Conservation (phyloP, 2,329 filamentous ascomycete genomes). For the Chaetoscypha palmicola region DNA sequence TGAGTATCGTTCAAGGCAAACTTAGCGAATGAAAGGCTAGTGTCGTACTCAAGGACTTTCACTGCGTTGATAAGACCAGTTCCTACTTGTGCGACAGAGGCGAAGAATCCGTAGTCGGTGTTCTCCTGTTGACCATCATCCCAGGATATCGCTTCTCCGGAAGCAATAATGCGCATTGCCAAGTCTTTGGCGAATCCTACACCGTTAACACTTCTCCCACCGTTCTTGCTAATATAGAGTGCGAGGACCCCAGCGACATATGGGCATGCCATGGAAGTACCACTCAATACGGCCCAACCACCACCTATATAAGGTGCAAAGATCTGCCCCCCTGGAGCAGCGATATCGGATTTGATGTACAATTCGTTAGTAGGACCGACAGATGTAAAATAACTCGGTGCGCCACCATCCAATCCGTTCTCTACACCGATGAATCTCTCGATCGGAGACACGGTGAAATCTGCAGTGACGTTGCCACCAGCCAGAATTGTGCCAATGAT, state of each 20-base stretch:
- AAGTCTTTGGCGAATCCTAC: constrained; percentile 3
- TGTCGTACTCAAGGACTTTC: constrained; percentile 1
- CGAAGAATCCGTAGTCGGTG: background rate
- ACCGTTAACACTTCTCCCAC: background rate
- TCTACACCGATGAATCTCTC: background rate
- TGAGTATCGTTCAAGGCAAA: constrained; percentile 2
- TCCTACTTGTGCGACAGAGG: constrained; percentile 3
- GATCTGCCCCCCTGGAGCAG: constrained; percentile 10
- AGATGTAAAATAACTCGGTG: background rate
- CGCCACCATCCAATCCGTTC: background rate
- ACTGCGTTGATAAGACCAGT: constrained; percentile 2
- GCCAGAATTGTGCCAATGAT: constrained; percentile 2
- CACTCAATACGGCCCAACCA: constrained; percentile 8
- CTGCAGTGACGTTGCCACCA: constrained; percentile 1
- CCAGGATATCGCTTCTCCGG: background rate
- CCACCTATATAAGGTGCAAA: constrained; percentile 8
- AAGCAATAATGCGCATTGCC: constrained; percentile 1
- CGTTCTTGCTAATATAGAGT: constrained; percentile 9
- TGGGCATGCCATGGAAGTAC: constrained; percentile 16
- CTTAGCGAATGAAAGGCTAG: background rate
- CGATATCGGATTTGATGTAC: constrained; percentile 8
- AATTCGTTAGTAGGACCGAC: constrained; percentile 2
- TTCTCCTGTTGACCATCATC: background rate
- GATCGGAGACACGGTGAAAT: background rate
- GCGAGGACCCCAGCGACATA: constrained; percentile 14